Percentiles rank a stretch among this genome's conserved stretches.
Evolutionary conservation across 2,329 filamentous ascomycete genomes (phyloP).

Genomic region (Hypoxylon sp.): DNA sequence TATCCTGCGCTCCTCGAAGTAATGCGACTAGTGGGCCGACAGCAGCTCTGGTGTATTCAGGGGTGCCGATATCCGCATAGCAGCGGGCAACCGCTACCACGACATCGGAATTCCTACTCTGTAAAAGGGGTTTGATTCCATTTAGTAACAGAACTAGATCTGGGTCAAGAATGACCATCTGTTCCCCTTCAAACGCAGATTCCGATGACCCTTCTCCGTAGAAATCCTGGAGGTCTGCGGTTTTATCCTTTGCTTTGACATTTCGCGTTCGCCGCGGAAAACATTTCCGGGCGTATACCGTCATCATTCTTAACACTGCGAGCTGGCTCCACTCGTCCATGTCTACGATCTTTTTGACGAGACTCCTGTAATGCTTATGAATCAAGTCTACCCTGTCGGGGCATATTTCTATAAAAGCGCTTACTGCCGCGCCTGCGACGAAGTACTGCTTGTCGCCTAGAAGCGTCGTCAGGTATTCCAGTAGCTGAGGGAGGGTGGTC

Average conservation of each 20-base stretch:
- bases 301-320: conserved; percentile 83
- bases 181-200: conserved; percentile 59
- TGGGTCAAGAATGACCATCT: conserved; percentile 76
- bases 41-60: conserved; percentile 78
- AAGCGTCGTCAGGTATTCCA: conserved; percentile 82
- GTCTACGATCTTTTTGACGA: conserved; percentile 92
- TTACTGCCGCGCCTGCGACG: conserved; percentile 93
- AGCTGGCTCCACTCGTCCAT: conserved; percentile 99
- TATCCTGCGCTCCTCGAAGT: conserved; percentile 84
- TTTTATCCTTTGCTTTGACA: conserved; percentile 57
- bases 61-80: conserved; percentile 85
- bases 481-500: conserved; percentile 82
- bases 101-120: conserved; percentile 93
- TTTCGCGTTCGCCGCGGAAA: conserved; percentile 79
- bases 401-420: conserved; percentile 89
- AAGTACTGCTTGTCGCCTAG: conserved; percentile 95
- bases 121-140: conserved; percentile 83
- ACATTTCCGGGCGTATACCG: conserved; percentile 84
- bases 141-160: conserved; percentile 86
- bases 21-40: conserved; percentile 89
- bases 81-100: conserved; percentile 87
- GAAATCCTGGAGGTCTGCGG: conserved; percentile 74
- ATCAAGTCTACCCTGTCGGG: conserved; percentile 89
- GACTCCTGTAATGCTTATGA: conserved; percentile 85
- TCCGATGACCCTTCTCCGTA: conserved; percentile 76